Percentiles rank a stretch among this genome's conserved stretches.
These are phyloP conservation scores for Hortiboletus rubellus DNA, from an alignment of 1,284 basidiomycete species.

Conservation along the genomic window DNA sequence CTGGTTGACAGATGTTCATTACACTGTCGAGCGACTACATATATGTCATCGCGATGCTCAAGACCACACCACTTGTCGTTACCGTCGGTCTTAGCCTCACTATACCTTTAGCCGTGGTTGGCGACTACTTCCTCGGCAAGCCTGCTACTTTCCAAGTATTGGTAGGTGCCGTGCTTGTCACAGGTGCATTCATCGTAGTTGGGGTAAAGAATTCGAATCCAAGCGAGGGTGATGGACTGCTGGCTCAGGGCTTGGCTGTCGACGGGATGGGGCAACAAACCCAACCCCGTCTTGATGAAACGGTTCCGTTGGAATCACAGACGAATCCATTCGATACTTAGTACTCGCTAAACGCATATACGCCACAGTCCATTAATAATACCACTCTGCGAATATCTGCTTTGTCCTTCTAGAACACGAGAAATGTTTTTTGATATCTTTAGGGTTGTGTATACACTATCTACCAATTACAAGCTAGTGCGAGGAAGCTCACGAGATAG, in stretches of 20 bases:
- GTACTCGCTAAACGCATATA: not conserved
- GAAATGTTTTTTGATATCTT: not conserved
- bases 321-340: conserved; percentile 2
- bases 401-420: not conserved
- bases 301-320: conserved; percentile 11
- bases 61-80: conserved; percentile 91
- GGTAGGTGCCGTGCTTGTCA: conserved; percentile 65
- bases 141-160: conserved; percentile 58
- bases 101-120: conserved; percentile 85
- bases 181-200: conserved; percentile 65
- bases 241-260: not conserved
- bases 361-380: not conserved
- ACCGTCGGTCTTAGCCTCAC: conserved; percentile 96
- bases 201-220: conserved; percentile 57
- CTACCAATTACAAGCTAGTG: too few species aligned
- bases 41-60: conserved; percentile 93
- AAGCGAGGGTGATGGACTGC: conserved; percentile 5
- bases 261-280: conserved; percentile 6
- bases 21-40: conserved; percentile 85
- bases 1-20: conserved; percentile 68
- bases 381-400: not conserved
- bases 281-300: conserved; percentile 6
- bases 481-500: not conserved
- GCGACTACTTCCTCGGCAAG: conserved; percentile 70
- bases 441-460: not conserved